phyloP scores from a whole-genome alignment of 768 basidiomycete species.

The Auricularia cornea region DNA sequence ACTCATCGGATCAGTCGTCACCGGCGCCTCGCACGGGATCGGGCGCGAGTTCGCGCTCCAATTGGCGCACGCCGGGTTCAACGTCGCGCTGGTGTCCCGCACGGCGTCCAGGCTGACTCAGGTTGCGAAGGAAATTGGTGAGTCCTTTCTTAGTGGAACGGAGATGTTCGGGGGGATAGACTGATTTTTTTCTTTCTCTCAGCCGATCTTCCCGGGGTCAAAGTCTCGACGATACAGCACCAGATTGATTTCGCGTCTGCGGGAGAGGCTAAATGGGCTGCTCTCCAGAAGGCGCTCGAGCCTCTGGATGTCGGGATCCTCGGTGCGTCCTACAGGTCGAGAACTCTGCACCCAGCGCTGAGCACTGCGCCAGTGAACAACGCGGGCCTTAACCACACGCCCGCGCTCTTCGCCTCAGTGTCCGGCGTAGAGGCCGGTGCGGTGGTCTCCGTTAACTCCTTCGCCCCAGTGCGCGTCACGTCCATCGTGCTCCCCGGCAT shows the following conservation, averaged over 20 bases:
- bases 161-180: not conserved
- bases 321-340: slow-evolving; percentile 31
- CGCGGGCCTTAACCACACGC: slow-evolving; percentile 86
- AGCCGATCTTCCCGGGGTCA: slow-evolving; percentile 24
- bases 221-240: not conserved
- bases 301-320: slow-evolving; percentile 68
- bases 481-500: slow-evolving; percentile 74
- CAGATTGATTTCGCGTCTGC: slow-evolving; percentile 66
- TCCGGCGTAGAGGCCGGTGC: slow-evolving; percentile 63
- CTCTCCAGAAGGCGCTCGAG: slow-evolving; percentile 37
- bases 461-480: slow-evolving; percentile 74
- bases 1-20: slow-evolving; percentile 49
- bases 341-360: not conserved
- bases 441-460: slow-evolving; percentile 80
- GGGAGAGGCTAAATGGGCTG: slow-evolving; percentile 42
- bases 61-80: slow-evolving; percentile 81
- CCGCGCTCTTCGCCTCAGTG: slow-evolving; percentile 74
- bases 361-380: slow-evolving; percentile 75
- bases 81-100: slow-evolving; percentile 75
- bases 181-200: slow-evolving; percentile 13
- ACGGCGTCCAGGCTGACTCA: slow-evolving; percentile 52
- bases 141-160: slow-evolving; percentile 19
- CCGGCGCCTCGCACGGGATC: slow-evolving; percentile 93
- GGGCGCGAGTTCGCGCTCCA: slow-evolving; percentile 90
- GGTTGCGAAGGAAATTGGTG: slow-evolving; percentile 71